Evolutionary conservation across 75 land plant species (phyloP).

Genomic region (Azolla pinnata): DNA sequence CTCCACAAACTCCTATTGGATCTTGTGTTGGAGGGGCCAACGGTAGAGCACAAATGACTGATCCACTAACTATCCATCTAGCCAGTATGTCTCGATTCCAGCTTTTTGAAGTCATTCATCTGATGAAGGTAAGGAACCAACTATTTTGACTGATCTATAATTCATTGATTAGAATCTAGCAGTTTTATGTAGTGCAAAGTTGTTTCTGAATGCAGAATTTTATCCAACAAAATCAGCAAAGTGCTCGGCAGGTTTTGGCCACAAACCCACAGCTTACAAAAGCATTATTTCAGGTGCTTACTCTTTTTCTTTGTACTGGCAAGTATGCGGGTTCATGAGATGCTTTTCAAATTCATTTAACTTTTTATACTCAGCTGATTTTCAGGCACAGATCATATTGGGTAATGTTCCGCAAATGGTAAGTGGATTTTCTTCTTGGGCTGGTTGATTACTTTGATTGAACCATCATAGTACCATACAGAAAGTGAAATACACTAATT

Average conservation of each 20-base stretch:
- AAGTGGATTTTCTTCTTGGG: too few species aligned
- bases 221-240: constrained; percentile 58
- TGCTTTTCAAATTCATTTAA: too few species aligned
- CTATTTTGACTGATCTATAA: too few species aligned
- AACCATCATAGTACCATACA: too few species aligned
- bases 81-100: constrained; percentile 78
- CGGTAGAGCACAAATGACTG: constrained; percentile 27
- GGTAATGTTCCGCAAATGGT: constrained; percentile 73
- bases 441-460: too few species aligned
- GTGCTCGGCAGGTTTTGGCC: constrained; percentile 58
- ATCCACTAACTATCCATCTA: constrained; percentile 68
- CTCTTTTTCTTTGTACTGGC: too few species aligned
- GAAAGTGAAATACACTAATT: too few species aligned
- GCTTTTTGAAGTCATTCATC: constrained; percentile 55
- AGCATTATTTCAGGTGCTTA: constrained; percentile 97
- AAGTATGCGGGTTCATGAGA: too few species aligned
- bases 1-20: constrained; percentile 25
- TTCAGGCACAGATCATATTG: constrained; percentile 85
- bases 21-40: constrained; percentile 10
- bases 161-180: too few species aligned
- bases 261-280: constrained; percentile 55
- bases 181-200: too few species aligned
- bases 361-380: too few species aligned
- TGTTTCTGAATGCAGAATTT: too few species aligned
- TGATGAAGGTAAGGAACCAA: constrained; percentile 65